Base-by-base conservation (phyloP, 805 yeast species). In the Pichia rugopelliculosa region DNA sequence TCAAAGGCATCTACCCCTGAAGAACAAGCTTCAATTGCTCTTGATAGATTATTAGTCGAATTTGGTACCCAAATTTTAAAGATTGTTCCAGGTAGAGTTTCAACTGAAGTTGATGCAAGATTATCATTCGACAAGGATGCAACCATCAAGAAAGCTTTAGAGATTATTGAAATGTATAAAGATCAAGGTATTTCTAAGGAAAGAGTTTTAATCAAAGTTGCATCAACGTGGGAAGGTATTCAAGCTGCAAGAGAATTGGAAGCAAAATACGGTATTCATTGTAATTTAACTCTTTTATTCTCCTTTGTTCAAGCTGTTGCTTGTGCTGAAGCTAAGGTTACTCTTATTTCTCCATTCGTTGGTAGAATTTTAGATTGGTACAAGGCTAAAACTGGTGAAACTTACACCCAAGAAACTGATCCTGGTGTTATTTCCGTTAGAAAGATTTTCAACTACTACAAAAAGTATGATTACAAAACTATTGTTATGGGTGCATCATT, bases 401-500 rank as follows among this genome's bases (percentile, higher is more conserved):
- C 80, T 49, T 91, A 87, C 80, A 73, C 79, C 46, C 76, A 77
- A 58, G 87, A 78, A 61, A 74, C 80, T 56, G 98, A 93, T 72
- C 99, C 99, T 58, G 99, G 99, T 84, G 98, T 93, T 53, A 45
- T 74, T 44, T 87, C 96, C 39, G 99, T 93, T 61, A 84, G 82
- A 72, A 68, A 66, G 53, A 93, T 93, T 71, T 93, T 69, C 87
- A 86, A 90, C 85, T 93, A 93, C 82, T 93, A 93, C 86, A 93
- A 93, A 84, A 91, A 91, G 76, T 87, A 71, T 72, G 91, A 84
- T 60, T 93, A 93, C 82, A 79, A 91, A 63, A 93, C 99, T 69
- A 90, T 93, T 67, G 98, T 93, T 66, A 93, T 93, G 99, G 99
- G 99, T 73, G 99, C 99, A 52, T 91, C 98, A 51, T 91, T 93